Conservation (phyloP, 2,329 filamentous ascomycete species). For the Metarhizium rileyi region DNA sequence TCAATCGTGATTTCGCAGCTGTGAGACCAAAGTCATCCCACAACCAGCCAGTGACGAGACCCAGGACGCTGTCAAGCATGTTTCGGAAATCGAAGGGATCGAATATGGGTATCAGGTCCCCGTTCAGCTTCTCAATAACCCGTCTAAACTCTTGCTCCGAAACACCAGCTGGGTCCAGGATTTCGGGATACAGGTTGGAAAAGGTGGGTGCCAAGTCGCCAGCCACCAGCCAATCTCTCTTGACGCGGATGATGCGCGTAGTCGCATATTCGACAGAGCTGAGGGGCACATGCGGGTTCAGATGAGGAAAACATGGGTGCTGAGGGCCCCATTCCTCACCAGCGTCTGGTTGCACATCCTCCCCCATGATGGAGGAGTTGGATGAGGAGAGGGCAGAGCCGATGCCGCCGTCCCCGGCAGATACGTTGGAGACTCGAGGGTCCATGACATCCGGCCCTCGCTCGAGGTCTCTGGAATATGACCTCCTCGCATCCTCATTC, state of each 20-base stretch:
- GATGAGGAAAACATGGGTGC: slow-evolving; percentile 89
- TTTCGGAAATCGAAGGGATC: slow-evolving; percentile 69
- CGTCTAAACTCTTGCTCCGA: slow-evolving; percentile 78
- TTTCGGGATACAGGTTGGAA: slow-evolving; percentile 92
- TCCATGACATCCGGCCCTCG: slow-evolving; percentile 38
- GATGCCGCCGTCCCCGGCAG: slow-evolving; percentile 40
- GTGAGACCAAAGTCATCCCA: slow-evolving; percentile 87
- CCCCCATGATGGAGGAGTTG: slow-evolving; percentile 52
- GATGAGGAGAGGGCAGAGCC: slow-evolving; percentile 46
- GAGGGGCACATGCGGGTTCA: slow-evolving; percentile 81
- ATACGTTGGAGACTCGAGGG: slow-evolving; percentile 37
- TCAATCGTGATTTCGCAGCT: slow-evolving; percentile 61
- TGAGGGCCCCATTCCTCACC: slow-evolving; percentile 84
- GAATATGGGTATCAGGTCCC: slow-evolving; percentile 66
- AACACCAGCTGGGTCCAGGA: slow-evolving; percentile 74
- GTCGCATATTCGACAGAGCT: slow-evolving; percentile 62
- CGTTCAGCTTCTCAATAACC: slow-evolving; percentile 74
- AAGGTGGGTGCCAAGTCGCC: slow-evolving; percentile 90
- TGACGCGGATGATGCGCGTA: slow-evolving; percentile 85
- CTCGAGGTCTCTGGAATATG: slow-evolving; percentile 44
- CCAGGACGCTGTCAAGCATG: slow-evolving; percentile 68
- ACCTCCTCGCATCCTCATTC: slow-evolving; percentile 23
- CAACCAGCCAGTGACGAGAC: slow-evolving; percentile 80
- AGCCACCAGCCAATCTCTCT: slow-evolving; percentile 80
- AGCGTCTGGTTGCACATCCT: slow-evolving; percentile 54